Conservation (phyloP, 2,329 filamentous ascomycete species). For the Allantophomopsis cytisporea region DNA sequence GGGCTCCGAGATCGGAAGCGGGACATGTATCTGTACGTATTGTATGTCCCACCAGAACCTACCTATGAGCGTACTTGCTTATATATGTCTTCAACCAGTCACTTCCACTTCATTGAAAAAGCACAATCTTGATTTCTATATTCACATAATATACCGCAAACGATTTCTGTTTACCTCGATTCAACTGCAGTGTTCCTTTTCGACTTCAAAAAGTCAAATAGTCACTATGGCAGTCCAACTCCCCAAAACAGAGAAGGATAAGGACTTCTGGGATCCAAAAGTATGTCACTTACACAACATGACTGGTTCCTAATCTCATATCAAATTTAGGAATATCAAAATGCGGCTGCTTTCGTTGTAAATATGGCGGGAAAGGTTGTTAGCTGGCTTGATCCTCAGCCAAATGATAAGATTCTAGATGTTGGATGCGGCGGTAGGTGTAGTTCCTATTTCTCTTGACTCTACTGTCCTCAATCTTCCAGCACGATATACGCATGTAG, state of each 20-base stretch:
- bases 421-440: constrained; percentile 46
- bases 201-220: not conserved
- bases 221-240: not conserved
- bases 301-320: constrained; percentile 2
- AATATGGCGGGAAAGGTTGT: constrained; percentile 44
- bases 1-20: too few species aligned
- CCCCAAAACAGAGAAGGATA: too few species aligned
- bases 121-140: too few species aligned
- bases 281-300: constrained; percentile 1
- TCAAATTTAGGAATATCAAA: constrained; percentile 28
- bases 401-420: constrained; percentile 44
- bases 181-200: too few species aligned
- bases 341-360: constrained; percentile 49
- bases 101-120: too few species aligned
- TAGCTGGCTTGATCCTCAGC: constrained; percentile 41
- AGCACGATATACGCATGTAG: not conserved
- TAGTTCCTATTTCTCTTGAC: not conserved
- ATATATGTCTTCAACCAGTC: too few species aligned
- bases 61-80: too few species aligned
- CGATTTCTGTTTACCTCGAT: too few species aligned
- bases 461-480: not conserved
- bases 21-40: too few species aligned
- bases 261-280: too few species aligned
- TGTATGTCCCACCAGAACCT: too few species aligned
- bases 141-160: too few species aligned